Evolutionary conservation across 2,329 filamentous ascomycete genomes (phyloP), one percentile per base, ranked within the genome.

Genomic region (Macrophomina phaseolina): DNA sequence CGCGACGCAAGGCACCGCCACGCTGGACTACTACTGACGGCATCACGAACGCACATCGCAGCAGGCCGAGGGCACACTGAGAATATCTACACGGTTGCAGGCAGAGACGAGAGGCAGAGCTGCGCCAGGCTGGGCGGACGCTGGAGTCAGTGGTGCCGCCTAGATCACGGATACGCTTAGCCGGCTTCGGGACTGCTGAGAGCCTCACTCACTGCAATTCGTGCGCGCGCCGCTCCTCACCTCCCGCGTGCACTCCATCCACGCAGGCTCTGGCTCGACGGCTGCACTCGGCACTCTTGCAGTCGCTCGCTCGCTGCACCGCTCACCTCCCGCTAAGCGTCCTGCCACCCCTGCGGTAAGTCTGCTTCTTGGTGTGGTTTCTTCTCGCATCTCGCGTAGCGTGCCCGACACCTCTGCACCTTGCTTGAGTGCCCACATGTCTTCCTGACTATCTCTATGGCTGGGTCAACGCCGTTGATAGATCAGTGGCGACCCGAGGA

Each of bases 401-500:
- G 74, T 77, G 74, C 74, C 75, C 73, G 70, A 72, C 73, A 75
- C 72, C 71, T 67, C 73, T 73, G 72, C 73, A 76, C 74, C 73
- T 73, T 74, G 62, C 69, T 66, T 67, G 67, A 74, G 75, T 76
- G 74, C 74, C 75, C 75, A 75, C 68, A 79, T 80, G 78, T 68
- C 72, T 69, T 76, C 67, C 51, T 66, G 76, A 71, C 71, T 74
- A 75, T 75, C 77, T 80, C 77, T 76, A 80, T 80, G 78, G 78
- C 78, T 78, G 76, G 77, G 73, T 77, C 75, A 73, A 71, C 76
- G 73, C 78, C 78, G 74, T 75, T 77, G 73, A 76, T 79, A 79
- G 78, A 79, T 69, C 76, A 79, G 77, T 78, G 78, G 78, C 76
- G 78, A 78, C 75, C 76, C 73, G 77, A 79, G 75, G 77, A 78